Percentiles rank a stretch among this genome's conserved stretches.
Evolutionary conservation across 306 rosid species (phyloP).

Genomic region (Dryas alaskensis): DNA sequence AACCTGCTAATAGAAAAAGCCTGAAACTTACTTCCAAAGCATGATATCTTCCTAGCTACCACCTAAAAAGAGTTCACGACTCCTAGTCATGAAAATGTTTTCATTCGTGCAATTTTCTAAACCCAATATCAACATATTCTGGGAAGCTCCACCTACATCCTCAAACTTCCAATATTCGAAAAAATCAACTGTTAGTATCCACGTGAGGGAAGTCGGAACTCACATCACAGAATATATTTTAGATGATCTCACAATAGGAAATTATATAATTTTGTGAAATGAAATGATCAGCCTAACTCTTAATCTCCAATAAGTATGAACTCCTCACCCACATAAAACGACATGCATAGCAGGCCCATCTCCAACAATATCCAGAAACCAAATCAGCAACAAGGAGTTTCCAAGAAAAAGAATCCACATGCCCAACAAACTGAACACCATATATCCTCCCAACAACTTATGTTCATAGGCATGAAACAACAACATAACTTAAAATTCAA

Average conservation of each 20-base stretch:
- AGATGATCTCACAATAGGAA: slow-evolving; percentile 17
- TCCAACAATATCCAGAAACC: slow-evolving; percentile 16
- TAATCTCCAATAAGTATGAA: slow-evolving; percentile 4
- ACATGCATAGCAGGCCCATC: not conserved
- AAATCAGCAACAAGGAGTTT: slow-evolving; percentile 18
- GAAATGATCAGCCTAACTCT: slow-evolving; percentile 16
- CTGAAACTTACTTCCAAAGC: slow-evolving; percentile 32
- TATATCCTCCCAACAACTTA: slow-evolving; percentile 4
- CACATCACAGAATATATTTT: not conserved
- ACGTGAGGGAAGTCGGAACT: slow-evolving; percentile 17
- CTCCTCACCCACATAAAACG: slow-evolving; percentile 3
- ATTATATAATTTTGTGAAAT: slow-evolving; percentile 12
- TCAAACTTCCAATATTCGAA: not conserved
- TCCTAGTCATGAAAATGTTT: not conserved
- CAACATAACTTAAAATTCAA: not conserved
- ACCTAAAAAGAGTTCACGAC: not conserved
- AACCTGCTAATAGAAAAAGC: slow-evolving; percentile 17
- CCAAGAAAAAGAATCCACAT: not conserved
- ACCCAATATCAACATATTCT: not conserved
- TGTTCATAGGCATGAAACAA: slow-evolving; percentile 26
- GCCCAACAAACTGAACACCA: slow-evolving; percentile 21
- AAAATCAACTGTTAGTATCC: slow-evolving; percentile 18
- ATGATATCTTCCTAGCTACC: slow-evolving; percentile 23
- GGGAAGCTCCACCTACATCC: slow-evolving; percentile 20
- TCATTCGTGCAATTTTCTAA: slow-evolving; percentile 10